Conservation (phyloP, 257 asterid species). For the Fraxinus americana region DNA sequence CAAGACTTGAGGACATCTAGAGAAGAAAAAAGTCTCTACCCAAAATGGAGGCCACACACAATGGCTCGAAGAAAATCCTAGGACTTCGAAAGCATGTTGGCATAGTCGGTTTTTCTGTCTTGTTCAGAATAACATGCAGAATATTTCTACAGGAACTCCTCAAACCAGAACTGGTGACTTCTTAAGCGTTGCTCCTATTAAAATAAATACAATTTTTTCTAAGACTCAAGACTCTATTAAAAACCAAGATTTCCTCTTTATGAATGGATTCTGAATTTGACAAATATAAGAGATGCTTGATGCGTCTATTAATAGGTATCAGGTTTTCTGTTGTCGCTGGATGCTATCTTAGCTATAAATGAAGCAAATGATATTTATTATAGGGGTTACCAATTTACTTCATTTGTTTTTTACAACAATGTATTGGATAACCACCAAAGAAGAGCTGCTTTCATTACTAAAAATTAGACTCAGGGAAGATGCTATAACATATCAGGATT, state of each 20-base stretch:
- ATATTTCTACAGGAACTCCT: neutral
- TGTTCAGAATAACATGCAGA: neutral
- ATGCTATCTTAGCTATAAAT: constrained; percentile 5
- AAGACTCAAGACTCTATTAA: neutral
- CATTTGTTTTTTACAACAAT: constrained; percentile 12
- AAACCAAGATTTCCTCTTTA: neutral
- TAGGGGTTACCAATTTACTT: constrained; percentile 15
- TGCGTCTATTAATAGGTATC: neutral
- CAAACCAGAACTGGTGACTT: neutral
- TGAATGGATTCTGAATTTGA: neutral
- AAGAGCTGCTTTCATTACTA: constrained; percentile 9
- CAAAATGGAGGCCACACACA: neutral
- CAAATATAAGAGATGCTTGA: neutral
- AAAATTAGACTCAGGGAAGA: neutral
- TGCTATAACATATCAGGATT: constrained; percentile 11
- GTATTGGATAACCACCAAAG: neutral
- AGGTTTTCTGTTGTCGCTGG: constrained; percentile 6
- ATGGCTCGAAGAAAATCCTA: neutral
- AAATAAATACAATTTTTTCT: neutral
- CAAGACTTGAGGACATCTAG: neutral
- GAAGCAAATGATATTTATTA: constrained; percentile 6
- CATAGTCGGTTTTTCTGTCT: neutral
- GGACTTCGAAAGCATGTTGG: neutral
- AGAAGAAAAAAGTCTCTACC: neutral
- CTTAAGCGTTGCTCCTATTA: neutral